phyloP scores from a whole-genome alignment of 2,329 filamentous ascomycete species.

The Fusarium lyarnte region DNA sequence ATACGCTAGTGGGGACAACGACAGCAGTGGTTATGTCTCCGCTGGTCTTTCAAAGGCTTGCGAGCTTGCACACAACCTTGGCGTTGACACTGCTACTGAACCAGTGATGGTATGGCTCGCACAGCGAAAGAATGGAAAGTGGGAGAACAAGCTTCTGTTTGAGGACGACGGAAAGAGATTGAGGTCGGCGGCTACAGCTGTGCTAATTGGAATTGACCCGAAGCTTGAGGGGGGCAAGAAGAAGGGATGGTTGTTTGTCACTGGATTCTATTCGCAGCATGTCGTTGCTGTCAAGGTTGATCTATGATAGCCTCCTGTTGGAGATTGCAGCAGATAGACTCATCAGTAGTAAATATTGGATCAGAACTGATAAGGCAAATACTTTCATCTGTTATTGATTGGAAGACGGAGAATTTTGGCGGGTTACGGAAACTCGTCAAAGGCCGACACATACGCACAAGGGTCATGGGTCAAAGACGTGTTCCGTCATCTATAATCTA shows the following conservation, averaged over 20 bases:
- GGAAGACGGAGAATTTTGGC: background rate
- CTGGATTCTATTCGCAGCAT: constrained; percentile 61
- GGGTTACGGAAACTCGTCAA: background rate
- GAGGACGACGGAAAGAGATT: constrained; percentile 65
- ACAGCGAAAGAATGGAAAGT: constrained; percentile 37
- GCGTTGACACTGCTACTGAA: constrained; percentile 51
- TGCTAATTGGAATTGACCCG: constrained; percentile 64
- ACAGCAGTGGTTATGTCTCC: constrained; percentile 63
- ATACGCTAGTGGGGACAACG: constrained; percentile 50
- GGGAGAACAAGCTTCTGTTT: constrained; percentile 62
- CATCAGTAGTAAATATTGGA: too few relatives aligned
- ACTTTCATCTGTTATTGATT: background rate
- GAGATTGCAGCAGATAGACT: too few relatives aligned
- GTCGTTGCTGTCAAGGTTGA: constrained; percentile 64
- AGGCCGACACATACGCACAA: background rate
- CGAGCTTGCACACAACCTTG: constrained; percentile 48
- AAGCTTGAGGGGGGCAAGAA: constrained; percentile 53
- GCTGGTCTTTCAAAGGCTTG: constrained; percentile 56
- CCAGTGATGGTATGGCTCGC: constrained; percentile 58
- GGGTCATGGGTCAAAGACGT: background rate
- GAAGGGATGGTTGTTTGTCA: constrained; percentile 66
- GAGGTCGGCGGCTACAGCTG: constrained; percentile 60
- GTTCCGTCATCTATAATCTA: background rate
- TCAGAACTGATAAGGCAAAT: too few relatives aligned
- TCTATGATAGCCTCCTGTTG: constrained; percentile 40